Evolutionary conservation across 306 rosid genomes (phyloP), one percentile per base, ranked within the genome.

Genomic region (Dryas drummondii): DNA sequence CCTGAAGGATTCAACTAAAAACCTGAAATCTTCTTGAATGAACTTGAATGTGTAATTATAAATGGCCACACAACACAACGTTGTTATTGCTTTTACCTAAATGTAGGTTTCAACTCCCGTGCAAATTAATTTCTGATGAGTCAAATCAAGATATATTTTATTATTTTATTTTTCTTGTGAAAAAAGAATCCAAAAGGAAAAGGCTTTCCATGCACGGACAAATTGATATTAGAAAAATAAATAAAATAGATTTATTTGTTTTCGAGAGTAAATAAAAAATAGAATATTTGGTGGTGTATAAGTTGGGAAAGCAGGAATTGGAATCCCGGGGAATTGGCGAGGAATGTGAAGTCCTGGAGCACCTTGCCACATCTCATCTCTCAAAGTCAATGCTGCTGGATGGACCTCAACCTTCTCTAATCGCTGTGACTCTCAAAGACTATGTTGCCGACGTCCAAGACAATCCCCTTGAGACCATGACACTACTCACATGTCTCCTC

Each of bases 291-390:
- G 37, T 56, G 26, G 60, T 11, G 0, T 69, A 32, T 9, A 53
- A 48, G 59, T 47, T 56, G 27, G 37, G 4, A 37, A 44, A 47
- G 66, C 66, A 12, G 66, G 17, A 60, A 19, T 45, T 70, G 69
- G 50, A 62, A 56, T 9, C 14, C 65, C 69, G 19, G 56, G 70
- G 76, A 45, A 62, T 78, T 70, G 9, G 76, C 62, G 76, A 61
- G 81, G 72, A 70, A 62, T 44, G 65, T 53, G 76, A 78, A 78
- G 44, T 61, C 76, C 54, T 62, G 64, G 81, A 77, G 76, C 81
- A 70, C 55, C 56, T 19, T 64, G 53, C 49, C 66, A 60, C 76
- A 70, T 22, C 22, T 22, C 22, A 22, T 22, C 22, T 22, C 22
- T 22, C 22, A 22, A 22, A 22, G 22, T 22, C 22, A 22, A 22